Percentiles rank a stretch among this genome's conserved stretches.
Evolutionary conservation across 164 flowering plant species (phyloP).

Genomic region (Dillenia turbinata): DNA sequence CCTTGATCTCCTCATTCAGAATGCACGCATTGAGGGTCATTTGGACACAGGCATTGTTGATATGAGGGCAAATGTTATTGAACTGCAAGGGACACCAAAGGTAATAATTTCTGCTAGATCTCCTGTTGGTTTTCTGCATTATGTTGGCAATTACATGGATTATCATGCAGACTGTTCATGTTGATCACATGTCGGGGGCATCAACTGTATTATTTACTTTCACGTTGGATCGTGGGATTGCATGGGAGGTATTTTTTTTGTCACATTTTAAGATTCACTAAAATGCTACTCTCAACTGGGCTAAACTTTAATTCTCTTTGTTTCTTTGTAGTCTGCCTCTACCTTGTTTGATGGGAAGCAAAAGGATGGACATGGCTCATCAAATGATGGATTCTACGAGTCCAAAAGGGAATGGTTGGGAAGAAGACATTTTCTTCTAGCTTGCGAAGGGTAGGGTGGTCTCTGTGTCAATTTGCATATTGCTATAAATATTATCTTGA

Average conservation of each 20-base stretch:
- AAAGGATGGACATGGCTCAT: slow-evolving; percentile 54
- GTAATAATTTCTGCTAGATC: slow-evolving; percentile 23
- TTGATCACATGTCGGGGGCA: slow-evolving; percentile 87
- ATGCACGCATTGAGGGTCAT: slow-evolving; percentile 88
- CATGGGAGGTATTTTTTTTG: slow-evolving; percentile 69
- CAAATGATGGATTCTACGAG: slow-evolving; percentile 82
- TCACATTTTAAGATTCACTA: background rate
- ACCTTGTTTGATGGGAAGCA: slow-evolving; percentile 66
- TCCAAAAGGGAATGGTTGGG: slow-evolving; percentile 98
- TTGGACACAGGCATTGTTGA: slow-evolving; percentile 95
- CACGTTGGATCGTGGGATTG: slow-evolving; percentile 85
- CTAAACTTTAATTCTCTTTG: background rate
- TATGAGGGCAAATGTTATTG: slow-evolving; percentile 73
- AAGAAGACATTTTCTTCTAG: slow-evolving; percentile 78
- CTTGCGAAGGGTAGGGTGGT: slow-evolving; percentile 71
- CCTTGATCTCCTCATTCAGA: slow-evolving; percentile 76
- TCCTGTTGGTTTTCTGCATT: slow-evolving; percentile 3
- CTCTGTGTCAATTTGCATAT: slow-evolving; percentile 1
- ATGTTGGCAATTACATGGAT: slow-evolving; percentile 11
- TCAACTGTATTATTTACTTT: slow-evolving; percentile 81
- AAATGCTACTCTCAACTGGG: background rate
- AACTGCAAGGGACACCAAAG: slow-evolving; percentile 76
- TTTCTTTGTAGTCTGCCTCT: slow-evolving; percentile 51
- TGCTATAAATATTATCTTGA: too few species aligned
- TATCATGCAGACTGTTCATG: slow-evolving; percentile 77